These are phyloP conservation scores for Monosiga brevicollis DNA, from an alignment of 78 protist genomes.

Conservation along the genomic window DNA sequence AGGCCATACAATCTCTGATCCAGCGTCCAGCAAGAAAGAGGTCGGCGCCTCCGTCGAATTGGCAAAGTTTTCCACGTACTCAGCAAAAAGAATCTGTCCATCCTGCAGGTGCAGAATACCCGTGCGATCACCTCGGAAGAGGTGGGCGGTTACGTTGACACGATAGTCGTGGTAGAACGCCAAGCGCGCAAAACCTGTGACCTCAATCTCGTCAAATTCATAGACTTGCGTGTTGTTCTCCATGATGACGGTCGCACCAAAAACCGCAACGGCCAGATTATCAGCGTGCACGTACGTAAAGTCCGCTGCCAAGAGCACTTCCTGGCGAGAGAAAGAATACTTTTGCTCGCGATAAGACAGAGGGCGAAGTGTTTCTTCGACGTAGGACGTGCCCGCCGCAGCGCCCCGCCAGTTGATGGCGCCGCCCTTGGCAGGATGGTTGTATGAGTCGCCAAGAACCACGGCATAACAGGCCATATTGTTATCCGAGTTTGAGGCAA, in stretches of 20 bases:
- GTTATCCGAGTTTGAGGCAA: background rate
- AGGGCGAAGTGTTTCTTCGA: background rate
- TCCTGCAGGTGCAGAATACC: background rate
- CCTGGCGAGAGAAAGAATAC: background rate
- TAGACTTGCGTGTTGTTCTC: background rate
- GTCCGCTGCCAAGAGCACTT: background rate
- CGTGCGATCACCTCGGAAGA: background rate
- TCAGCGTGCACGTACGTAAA: background rate
- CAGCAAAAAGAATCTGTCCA: background rate
- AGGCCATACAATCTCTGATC: background rate
- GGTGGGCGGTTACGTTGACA: background rate
- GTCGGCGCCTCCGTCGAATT: background rate
- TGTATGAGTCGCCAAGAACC: background rate
- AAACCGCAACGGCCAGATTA: background rate
- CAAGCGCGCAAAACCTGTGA: background rate
- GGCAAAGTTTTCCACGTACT: background rate
- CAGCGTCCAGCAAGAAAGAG: background rate
- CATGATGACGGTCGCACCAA: background rate
- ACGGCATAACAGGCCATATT: background rate
- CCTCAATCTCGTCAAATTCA: background rate
- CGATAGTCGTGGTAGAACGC: background rate
- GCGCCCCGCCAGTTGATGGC: background rate
- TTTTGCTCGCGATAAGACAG: background rate
- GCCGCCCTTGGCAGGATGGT: background rate
- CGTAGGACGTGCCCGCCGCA: background rate